Evolutionary conservation across 257 asterid genomes (phyloP), one percentile per base, ranked within the genome.

Genomic region (Ilex aquifolium): DNA sequence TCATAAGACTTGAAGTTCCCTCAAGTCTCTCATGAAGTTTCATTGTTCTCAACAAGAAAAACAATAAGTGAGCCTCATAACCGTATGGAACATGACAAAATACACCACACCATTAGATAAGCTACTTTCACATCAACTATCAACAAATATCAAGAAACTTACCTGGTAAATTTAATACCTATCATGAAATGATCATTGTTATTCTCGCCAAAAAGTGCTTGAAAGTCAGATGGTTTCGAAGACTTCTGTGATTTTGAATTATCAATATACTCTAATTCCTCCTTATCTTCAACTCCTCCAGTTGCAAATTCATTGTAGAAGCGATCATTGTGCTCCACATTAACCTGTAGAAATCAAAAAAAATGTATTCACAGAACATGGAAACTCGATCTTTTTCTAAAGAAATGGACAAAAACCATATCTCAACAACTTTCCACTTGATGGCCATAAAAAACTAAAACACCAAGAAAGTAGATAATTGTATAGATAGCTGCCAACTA

Each of bases 151-250:
- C 53, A 52, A 57, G 68, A 71, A 67, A 56, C 68, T 65, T 79
- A 92, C 99, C 90, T 84, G 68, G 95, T 82, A 71, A 80, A 87
- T 77, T 92, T 89, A 59, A 92, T 32, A 68, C 96, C 97, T 39
- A 92, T 62, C 95, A 85, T 79, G 76, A 92, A 92, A 80, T 87
- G 91, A 74, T 92, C 99, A 61, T 89, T 82, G 79, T 76, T 85
- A 67, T 87, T 82, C 60, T 74, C 80, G 64, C 93, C 96, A 74
- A 92, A 73, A 70, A 92, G 75, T 67, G 97, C 85, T 72, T 79
- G 85, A 76, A 74, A 82, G 62, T 92, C 97, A 10, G 88, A 61
- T 65, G 99, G 96, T 73, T 92, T 92, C 32, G 85, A 62, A 32
- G 79, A 63, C 72, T 63, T 79, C 62, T 72, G 89, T 21, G 77